Base-by-base conservation (phyloP, 805 yeast species). In the Torulaspora quercuum region DNA sequence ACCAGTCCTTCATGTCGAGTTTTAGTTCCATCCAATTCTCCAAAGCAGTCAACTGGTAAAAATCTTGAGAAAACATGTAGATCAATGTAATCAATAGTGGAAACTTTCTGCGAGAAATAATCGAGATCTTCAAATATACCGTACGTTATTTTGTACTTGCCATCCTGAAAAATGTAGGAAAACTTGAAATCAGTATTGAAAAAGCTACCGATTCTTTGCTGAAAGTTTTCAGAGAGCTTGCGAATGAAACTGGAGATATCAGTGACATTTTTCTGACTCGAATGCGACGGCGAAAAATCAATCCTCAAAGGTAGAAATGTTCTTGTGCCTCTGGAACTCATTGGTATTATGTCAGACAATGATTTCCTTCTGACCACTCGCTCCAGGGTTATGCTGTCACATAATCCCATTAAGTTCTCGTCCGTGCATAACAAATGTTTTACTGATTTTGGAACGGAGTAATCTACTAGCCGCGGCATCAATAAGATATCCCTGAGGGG, bases 31-130 rank as follows among this genome's bases (percentile, higher is more conserved):
- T 26, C 23, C 6, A 14, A 14, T 11, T 12, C 15, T 8, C 11
- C 27, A 12, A 30, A 19, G 11, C 26, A 26, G 5, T 13, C 11
- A 5, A 27, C 27, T 6, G 34, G 23, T 21, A 41, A 22, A 22
- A 34, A 37, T 15, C 45, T 35, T 16, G 42, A 41, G 19, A 41
- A 41, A 6, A 35, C 39, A 14, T 41, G 44, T 7, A 41, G 36
- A 16, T 41, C 41, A 24, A 37, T 30, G 19, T 30, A 33, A 24
- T 37, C 25, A 12, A 20, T 18, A 11, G 25, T 33, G 14, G 34
- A 26, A 10, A 23, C 6, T 17, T 21, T 32, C 14, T 26, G 29
- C 3, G 36, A 28, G 23, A 30, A 19, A 11, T 33, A 27, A 20
- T 25, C 19, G 15, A 23, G 31, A 24, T 41, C 37, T 10, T 37